These are phyloP conservation scores for Hygrocybe coccinea DNA, from an alignment of 768 basidiomycete species.

Conservation along the genomic window DNA sequence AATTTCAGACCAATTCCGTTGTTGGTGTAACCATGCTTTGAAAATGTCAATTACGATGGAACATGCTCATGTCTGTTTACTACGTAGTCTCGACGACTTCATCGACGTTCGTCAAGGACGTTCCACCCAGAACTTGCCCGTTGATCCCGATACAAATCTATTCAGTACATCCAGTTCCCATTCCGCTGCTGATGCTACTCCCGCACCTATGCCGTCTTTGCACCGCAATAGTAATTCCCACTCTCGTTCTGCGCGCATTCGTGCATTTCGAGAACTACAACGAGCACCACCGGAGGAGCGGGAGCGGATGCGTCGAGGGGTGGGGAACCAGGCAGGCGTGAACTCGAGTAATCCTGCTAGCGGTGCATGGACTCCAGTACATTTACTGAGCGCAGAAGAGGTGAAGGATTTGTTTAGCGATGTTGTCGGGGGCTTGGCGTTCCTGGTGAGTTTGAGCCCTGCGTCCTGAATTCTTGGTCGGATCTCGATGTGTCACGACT, in stretches of 20 bases:
- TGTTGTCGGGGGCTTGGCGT: slow-evolving; percentile 80
- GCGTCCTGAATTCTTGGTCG: not conserved
- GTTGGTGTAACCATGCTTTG: no score
- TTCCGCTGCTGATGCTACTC: no score
- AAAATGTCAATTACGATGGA: no score
- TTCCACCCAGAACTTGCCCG: slow-evolving; percentile 45
- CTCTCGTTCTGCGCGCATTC: slow-evolving; percentile 67
- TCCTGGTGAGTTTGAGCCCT: slow-evolving; percentile 56
- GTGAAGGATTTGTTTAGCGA: slow-evolving; percentile 76
- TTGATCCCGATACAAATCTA: slow-evolving; percentile 26
- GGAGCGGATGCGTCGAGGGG: slow-evolving; percentile 52
- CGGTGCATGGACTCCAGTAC: slow-evolving; percentile 63
- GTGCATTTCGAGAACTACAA: slow-evolving; percentile 68
- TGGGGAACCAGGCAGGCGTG: slow-evolving; percentile 32
- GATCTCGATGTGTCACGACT: slow-evolving; percentile 1
- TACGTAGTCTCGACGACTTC: slow-evolving; percentile 69
- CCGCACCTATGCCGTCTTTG: slow-evolving; percentile 4
- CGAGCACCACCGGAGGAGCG: slow-evolving; percentile 59
- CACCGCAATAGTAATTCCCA: slow-evolving; percentile 32
- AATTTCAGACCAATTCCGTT: not conserved
- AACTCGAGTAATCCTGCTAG: slow-evolving; percentile 13
- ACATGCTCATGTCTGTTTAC: not conserved
- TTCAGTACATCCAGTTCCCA: not conserved
- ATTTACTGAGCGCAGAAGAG: slow-evolving; percentile 82
- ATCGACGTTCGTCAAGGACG: slow-evolving; percentile 76